Conservation (phyloP, 2,329 filamentous ascomycete species). For the Ophiostoma piceae region DNA sequence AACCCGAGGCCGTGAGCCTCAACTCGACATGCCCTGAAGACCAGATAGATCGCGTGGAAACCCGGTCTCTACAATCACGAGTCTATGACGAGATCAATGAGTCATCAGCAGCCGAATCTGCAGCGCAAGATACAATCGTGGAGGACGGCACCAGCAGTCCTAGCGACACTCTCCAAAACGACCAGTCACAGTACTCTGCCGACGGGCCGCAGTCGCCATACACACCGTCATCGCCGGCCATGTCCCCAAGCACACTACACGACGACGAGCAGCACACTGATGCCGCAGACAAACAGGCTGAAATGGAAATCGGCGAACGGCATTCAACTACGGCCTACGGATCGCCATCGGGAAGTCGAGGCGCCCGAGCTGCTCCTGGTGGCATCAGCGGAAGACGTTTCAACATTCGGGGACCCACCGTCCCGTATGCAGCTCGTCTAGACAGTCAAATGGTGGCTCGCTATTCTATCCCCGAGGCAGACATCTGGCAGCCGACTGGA, state of each 20-base stretch:
- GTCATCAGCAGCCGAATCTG: background rate
- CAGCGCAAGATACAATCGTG: background rate
- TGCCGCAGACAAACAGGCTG: constrained; percentile 30
- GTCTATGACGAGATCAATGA: background rate
- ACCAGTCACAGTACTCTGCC: constrained; percentile 23
- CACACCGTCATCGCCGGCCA: constrained; percentile 40
- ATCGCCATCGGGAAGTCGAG: background rate
- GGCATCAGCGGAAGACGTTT: background rate
- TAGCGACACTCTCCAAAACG: constrained; percentile 28
- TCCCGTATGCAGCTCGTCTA: background rate
- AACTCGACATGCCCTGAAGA: constrained; percentile 43
- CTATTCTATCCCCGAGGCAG: constrained; percentile 18
- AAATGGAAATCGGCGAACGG: constrained; percentile 29
- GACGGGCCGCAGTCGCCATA: constrained; percentile 13
- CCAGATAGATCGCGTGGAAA: constrained; percentile 30
- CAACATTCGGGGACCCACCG: background rate
- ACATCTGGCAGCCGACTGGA: constrained; percentile 28
- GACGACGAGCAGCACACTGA: constrained; percentile 28
- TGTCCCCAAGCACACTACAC: constrained; percentile 41
- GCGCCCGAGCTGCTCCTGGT: background rate
- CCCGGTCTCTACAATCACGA: background rate
- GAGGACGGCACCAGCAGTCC: constrained; percentile 16
- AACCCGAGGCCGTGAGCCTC: constrained; percentile 33
- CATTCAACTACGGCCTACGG: background rate
- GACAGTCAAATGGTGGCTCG: constrained; percentile 26